Evolutionary conservation across 2,329 filamentous ascomycete genomes (phyloP).

Genomic region (Sclerotinia subarctica): DNA sequence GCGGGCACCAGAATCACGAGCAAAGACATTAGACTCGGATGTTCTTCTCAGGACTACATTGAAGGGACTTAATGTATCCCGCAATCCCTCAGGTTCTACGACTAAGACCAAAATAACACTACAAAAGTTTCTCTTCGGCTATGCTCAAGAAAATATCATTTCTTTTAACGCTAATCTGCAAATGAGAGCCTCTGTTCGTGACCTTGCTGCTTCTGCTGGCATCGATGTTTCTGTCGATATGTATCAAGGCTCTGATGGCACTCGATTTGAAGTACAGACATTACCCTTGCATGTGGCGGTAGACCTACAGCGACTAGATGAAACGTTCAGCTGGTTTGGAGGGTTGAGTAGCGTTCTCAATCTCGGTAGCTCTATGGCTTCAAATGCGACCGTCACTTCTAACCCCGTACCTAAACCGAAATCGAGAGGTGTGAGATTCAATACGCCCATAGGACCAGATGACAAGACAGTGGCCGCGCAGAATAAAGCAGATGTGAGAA

Average conservation of each 20-base stretch:
- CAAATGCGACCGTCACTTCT: conserved; percentile 56
- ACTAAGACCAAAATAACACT: conserved; percentile 40
- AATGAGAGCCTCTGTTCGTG: conserved; percentile 57
- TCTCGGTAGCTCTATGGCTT: conserved; percentile 79
- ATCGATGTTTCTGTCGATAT: conserved; percentile 57
- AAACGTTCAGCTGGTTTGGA: conserved; percentile 84
- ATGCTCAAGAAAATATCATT: conserved; percentile 59
- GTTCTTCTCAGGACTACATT: conserved; percentile 35
- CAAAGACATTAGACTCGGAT: conserved; percentile 27
- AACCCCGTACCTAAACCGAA: conserved; percentile 43
- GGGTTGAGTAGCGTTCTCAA: conserved; percentile 89
- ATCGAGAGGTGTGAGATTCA: conserved; percentile 58
- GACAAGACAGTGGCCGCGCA: conserved; percentile 32
- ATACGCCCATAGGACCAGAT: conserved; percentile 42
- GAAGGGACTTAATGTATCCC: conserved; percentile 33
- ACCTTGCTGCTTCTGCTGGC: conserved; percentile 55
- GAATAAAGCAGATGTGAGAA: conserved; percentile 69
- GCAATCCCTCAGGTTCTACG: conserved; percentile 20
- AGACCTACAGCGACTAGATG: conserved; percentile 78
- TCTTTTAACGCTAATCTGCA: conserved; percentile 58
- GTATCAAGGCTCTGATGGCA: conserved; percentile 44
- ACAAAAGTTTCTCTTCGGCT: conserved; percentile 60
- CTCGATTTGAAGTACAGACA: conserved; percentile 65
- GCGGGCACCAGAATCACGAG: conserved; percentile 15
- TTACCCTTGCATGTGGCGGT: conserved; percentile 73